Conservation (phyloP, 345 rosid genomes). For the Pistacia integerrima region DNA sequence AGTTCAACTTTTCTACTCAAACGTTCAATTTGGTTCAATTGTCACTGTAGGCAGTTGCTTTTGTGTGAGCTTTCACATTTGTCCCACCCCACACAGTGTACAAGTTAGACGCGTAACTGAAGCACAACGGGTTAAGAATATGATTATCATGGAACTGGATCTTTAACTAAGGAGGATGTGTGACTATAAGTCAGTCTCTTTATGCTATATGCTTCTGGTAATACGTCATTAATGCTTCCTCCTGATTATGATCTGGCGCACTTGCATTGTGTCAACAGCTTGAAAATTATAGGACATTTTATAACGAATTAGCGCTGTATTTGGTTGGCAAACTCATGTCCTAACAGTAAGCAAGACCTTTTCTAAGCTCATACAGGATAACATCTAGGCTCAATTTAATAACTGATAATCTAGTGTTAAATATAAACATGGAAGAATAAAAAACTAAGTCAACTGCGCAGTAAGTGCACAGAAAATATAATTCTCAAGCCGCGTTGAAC, state of each 20-base stretch:
- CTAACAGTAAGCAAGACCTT: neutral
- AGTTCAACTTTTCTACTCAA: neutral
- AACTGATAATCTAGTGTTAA: too few relatives aligned
- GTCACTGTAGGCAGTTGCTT: neutral
- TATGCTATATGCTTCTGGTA: neutral
- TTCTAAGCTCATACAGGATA: too few relatives aligned
- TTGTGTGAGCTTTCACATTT: neutral
- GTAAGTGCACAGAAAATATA: neutral
- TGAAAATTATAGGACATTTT: neutral
- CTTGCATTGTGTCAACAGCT: too few relatives aligned
- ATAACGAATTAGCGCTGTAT: neutral
- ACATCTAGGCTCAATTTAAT: too few relatives aligned
- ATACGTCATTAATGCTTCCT: neutral
- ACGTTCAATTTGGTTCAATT: neutral
- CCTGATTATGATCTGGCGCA: too few relatives aligned
- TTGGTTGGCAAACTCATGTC: constrained; percentile 7
- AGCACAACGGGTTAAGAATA: neutral
- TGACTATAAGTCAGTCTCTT: neutral
- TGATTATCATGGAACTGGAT: neutral
- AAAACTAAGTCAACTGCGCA: neutral
- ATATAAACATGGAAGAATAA: too few relatives aligned
- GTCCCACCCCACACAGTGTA: neutral
- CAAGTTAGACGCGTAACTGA: neutral
- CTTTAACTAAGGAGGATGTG: constrained; percentile 2
- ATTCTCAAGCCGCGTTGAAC: neutral